Evolutionary conservation across 306 rosid genomes (phyloP).

Genomic region (Mucuna pruriens): DNA sequence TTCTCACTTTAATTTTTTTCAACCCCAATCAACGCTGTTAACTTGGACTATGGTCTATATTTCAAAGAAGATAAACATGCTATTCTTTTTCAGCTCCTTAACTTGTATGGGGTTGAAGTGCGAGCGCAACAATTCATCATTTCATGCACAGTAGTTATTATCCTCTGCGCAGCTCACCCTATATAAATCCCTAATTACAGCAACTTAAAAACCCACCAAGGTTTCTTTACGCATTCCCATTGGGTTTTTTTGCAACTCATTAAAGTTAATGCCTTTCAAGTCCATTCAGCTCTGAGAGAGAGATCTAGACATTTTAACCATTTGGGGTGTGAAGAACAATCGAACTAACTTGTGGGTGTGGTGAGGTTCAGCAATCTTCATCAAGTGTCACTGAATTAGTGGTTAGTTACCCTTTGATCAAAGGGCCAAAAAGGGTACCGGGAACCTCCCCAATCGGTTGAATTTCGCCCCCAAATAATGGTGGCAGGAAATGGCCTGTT

Average conservation of each 20-base stretch:
- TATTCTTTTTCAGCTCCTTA: slow-evolving; percentile 34
- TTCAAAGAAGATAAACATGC: slow-evolving; percentile 26
- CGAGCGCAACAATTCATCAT: slow-evolving; percentile 38
- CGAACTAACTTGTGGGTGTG: slow-evolving; percentile 36
- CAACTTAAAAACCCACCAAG: slow-evolving; percentile 27
- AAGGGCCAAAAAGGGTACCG: slow-evolving; percentile 49
- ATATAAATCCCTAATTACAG: slow-evolving; percentile 39
- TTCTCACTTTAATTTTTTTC: slow-evolving; percentile 30
- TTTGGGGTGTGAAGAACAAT: slow-evolving; percentile 26
- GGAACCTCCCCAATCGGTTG: slow-evolving; percentile 36
- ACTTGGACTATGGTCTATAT: slow-evolving; percentile 51
- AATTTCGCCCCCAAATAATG: slow-evolving; percentile 51
- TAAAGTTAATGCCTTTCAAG: slow-evolving; percentile 35
- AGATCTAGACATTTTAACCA: slow-evolving; percentile 52
- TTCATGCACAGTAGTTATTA: slow-evolving; percentile 11
- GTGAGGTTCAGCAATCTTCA: slow-evolving; percentile 36
- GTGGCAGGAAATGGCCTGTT: slow-evolving; percentile 65
- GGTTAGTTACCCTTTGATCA: slow-evolving; percentile 13
- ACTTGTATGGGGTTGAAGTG: slow-evolving; percentile 39
- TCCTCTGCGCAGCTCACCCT: slow-evolving; percentile 4
- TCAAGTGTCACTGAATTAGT: slow-evolving; percentile 33
- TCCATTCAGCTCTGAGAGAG: slow-evolving; percentile 28
- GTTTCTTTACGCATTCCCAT: slow-evolving; percentile 12
- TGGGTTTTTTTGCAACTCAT: slow-evolving; percentile 2
- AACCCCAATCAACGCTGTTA: slow-evolving; percentile 21